phyloP scores from a whole-genome alignment of 306 rosid genomes.

The Pachyrhizus erosus region DNA sequence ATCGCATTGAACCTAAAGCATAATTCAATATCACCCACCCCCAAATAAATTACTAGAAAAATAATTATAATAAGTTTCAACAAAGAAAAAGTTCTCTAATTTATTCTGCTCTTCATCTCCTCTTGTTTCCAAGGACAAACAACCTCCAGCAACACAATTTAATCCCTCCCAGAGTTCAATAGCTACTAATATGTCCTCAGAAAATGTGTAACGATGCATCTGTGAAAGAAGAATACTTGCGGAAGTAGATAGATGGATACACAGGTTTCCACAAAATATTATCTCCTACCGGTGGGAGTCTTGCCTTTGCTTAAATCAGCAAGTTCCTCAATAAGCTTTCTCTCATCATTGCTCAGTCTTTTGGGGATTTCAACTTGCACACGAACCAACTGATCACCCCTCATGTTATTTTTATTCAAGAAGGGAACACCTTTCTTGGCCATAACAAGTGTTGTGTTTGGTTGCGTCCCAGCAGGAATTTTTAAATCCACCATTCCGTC shows the following conservation, averaged over 20 bases:
- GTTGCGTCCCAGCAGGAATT: slow-evolving; percentile 78
- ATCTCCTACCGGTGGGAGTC: slow-evolving; percentile 50
- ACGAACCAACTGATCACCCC: slow-evolving; percentile 93
- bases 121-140: slow-evolving; percentile 30
- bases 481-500: slow-evolving; percentile 69
- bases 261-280: slow-evolving; percentile 25
- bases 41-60: slow-evolving; percentile 28
- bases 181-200: slow-evolving; percentile 25
- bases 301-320: slow-evolving; percentile 89
- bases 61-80: slow-evolving; percentile 4
- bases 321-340: slow-evolving; percentile 84
- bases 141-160: slow-evolving; percentile 19
- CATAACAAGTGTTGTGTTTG: slow-evolving; percentile 93
- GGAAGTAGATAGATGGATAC: slow-evolving; percentile 15
- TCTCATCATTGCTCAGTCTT: slow-evolving; percentile 79
- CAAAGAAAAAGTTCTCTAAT: slow-evolving; percentile 7
- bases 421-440: slow-evolving; percentile 93
- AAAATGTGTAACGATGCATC: slow-evolving; percentile 13
- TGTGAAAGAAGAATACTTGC: slow-evolving; percentile 25
- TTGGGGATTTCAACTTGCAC: slow-evolving; percentile 97
- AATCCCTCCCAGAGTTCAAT: slow-evolving; percentile 16
- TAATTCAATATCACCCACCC: slow-evolving; percentile 29
- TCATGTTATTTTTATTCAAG: slow-evolving; percentile 80
- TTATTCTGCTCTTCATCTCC: slow-evolving; percentile 26
- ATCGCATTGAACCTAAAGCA: slow-evolving; percentile 22